Evolutionary conservation across 305 asterid species (phyloP).

Genomic region (Withania somnifera): DNA sequence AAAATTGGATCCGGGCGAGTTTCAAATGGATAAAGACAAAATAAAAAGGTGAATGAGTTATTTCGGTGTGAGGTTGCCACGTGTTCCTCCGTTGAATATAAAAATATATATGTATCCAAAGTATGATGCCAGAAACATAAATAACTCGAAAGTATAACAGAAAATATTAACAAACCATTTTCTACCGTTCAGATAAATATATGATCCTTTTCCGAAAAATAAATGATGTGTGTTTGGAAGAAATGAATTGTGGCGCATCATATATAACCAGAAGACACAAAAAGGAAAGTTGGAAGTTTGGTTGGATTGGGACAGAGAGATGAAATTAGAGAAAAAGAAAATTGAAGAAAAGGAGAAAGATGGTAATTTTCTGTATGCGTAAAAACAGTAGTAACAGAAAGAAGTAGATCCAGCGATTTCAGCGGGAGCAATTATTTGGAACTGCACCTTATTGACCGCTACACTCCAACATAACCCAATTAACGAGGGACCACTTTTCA

Average conservation of each 20-base stretch:
- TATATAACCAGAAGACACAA: background rate
- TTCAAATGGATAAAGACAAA: no score
- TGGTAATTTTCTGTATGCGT: background rate
- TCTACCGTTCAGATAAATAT: no score
- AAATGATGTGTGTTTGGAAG: no score
- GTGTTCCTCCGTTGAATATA: no score
- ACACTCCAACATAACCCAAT: constrained; percentile 15
- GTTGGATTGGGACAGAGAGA: background rate
- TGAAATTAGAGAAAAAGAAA: background rate
- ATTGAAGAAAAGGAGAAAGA: background rate
- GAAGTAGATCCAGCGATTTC: constrained; percentile 16
- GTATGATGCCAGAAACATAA: no score
- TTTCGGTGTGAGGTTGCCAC: no score
- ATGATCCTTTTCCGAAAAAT: no score
- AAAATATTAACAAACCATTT: no score
- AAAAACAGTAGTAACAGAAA: background rate
- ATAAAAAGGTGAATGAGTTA: no score
- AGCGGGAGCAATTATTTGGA: constrained; percentile 40
- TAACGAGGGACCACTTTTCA: constrained; percentile 1
- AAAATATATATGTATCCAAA: no score
- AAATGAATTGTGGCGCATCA: background rate
- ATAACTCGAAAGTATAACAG: no score
- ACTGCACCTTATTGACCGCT: constrained; percentile 14
- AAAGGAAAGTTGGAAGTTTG: background rate
- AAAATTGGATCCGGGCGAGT: no score